Conservation (phyloP, 1,284 basidiomycete species). For the Ceraceosorus bombacis region DNA sequence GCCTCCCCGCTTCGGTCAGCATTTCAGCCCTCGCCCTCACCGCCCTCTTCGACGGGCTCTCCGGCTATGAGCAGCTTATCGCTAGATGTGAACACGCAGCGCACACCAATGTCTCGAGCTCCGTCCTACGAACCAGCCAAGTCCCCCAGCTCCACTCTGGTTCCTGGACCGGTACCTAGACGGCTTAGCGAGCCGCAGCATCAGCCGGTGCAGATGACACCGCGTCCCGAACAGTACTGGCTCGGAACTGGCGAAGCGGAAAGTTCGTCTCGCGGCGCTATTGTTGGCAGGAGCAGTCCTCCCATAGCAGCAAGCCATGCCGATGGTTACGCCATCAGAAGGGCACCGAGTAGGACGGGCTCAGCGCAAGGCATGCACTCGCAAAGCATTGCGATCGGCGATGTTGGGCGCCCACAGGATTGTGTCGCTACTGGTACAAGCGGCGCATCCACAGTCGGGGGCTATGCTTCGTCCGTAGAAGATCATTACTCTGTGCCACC, state of each 20-base stretch:
- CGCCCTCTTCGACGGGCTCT: neutral
- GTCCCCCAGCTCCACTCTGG: neutral
- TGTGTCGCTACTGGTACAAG: neutral
- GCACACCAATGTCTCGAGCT: neutral
- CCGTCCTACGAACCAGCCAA: neutral
- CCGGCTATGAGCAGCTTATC: neutral
- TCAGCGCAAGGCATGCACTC: neutral
- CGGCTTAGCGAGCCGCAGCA: neutral
- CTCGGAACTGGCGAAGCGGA: neutral
- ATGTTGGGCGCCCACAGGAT: neutral
- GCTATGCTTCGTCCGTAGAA: conserved; percentile 31
- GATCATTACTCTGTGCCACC: conserved; percentile 23
- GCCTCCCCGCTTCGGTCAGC: conserved; percentile 2
- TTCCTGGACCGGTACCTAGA: neutral
- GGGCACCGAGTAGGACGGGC: neutral
- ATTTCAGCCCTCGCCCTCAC: neutral
- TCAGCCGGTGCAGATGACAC: neutral
- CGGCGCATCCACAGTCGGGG: neutral
- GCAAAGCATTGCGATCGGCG: neutral
- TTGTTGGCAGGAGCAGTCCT: neutral
- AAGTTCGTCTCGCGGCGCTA: neutral
- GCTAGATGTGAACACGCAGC: neutral
- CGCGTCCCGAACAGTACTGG: neutral
- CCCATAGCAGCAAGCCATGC: neutral
- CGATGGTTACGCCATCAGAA: neutral